Evolutionary conservation across 1,284 basidiomycete species (phyloP), one percentile per base, ranked within the genome.

Genomic region (Taiwanofungus camphoratus): DNA sequence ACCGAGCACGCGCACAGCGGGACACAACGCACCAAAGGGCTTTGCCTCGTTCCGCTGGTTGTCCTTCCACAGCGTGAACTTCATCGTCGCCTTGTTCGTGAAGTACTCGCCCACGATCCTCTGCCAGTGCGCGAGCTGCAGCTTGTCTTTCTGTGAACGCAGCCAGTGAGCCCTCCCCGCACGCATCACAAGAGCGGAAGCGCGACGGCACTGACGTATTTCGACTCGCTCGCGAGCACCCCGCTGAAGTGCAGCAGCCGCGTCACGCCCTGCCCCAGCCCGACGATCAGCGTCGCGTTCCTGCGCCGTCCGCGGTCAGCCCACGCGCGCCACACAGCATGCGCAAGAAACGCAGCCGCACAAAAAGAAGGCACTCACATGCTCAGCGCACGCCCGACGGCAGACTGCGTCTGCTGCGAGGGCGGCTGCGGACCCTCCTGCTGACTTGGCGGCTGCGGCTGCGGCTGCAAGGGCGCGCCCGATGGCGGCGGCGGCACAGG

Each of bases 31-130:
- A 88, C 87, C 83, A 55, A 89, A 88, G 15, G 79, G 79, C 56
- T 87, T 89, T 23, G 85, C 84, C 57, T 89, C 86, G 29, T 70
- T 73, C 51, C 69, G 71, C 54, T 79, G 75, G 53, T 82, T 87
- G 59, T 87, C 85, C 58, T 85, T 86, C 86, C 86, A 88, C 19
- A 89, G 62, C 5, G 83, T 87, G 50, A 88, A 70, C 59, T 81
- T 84, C 72, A 87, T 76, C 35, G 74, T 62, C 13, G 83, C 78
- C 46, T 74, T 75, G 2, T 74, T 70, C 7, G 75, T 74, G 55
- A 87, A 89, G 52, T 77, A 88, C 9, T 78, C 74, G 34, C 68
- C 68, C 45, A 87, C 73, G 19, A 85, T 51, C 1, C 65, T 64
- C 8, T 67, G 68, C 87, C 87, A 89, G 66, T 73, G 82, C 12